Evolutionary conservation across 1,284 basidiomycete species (phyloP), one percentile per base, ranked within the genome.

Genomic region (Exsudoporus floridanus): DNA sequence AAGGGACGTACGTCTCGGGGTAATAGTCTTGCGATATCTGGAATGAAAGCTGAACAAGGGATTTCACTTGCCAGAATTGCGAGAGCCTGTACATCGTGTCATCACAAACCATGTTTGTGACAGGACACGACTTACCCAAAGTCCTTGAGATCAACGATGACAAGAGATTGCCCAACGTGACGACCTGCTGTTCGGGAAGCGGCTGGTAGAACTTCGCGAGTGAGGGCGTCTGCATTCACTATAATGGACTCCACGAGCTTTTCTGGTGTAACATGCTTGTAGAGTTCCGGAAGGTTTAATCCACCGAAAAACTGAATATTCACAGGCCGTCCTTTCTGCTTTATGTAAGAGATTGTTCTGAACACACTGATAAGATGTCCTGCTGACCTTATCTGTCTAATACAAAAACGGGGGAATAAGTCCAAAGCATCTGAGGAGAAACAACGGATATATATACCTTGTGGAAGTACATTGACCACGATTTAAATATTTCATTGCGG

Each of bases 1-100:
- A 18, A 37, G 36, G 38, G 34, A 66, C 80, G 54, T 62, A 88
- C 86, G 83, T 84, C 65, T 89, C 86, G 2, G 87, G 86, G 58
- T 79, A 88, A 66, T 86, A 88, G 62, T 87, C 85, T 67, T 89
- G 86, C 1, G 86, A 86, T 46, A 89, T 74, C 60, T 88, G 83
- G 68, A 89, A 86, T 5, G 82, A 80, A 44, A 69, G 70, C 38
- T 79, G 74, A 28, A 77, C 77, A 16, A 88, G 72, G 42, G 74
- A 72, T 66, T 84, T 87, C 74, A 87, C 82, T 61, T 86, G 80
- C 86, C 86, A 89, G 61, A 88, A 89, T 60, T 86, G 82, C 46
- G 73, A 70, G 42, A 88, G 65, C 14, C 86, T 86, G 42, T 16
- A 35, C 27, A 28, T 35, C 34, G 31, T 39, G 23, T 49, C 42